Evolutionary conservation across 2,329 filamentous ascomycete genomes (phyloP).

Genomic region (Pseudocercospora crystallina): DNA sequence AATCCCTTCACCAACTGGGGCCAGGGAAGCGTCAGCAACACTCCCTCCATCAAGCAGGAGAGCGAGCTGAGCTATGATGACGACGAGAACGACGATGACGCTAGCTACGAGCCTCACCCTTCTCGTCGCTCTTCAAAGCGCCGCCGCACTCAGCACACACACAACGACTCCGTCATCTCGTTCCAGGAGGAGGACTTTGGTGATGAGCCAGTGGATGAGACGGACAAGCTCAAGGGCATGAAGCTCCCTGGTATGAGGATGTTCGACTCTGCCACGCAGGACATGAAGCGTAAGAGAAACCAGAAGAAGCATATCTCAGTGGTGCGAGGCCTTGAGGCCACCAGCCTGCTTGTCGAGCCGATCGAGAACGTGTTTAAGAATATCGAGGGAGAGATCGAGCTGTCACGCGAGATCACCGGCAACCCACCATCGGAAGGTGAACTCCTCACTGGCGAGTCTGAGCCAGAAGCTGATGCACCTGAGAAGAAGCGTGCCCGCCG

Average conservation of each 20-base stretch:
- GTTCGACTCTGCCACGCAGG: slow-evolving; percentile 75
- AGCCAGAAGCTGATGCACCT: slow-evolving; percentile 30
- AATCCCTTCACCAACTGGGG: slow-evolving; percentile 32
- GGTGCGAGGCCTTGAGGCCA: slow-evolving; percentile 64
- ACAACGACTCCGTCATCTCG: slow-evolving; percentile 18
- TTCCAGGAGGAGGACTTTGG: slow-evolving; percentile 33
- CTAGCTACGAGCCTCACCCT: slow-evolving; percentile 11
- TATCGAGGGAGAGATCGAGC: slow-evolving; percentile 42
- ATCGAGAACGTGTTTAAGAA: slow-evolving; percentile 63
- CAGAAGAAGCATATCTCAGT: slow-evolving; percentile 75
- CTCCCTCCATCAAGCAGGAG: slow-evolving; percentile 30
- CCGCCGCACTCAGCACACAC: slow-evolving; percentile 9
- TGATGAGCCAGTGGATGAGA: slow-evolving; percentile 32
- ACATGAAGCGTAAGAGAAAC: slow-evolving; percentile 72
- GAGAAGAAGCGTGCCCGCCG: slow-evolving; percentile 29
- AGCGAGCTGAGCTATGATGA: slow-evolving; percentile 26
- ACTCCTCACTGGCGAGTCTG: slow-evolving; percentile 34
- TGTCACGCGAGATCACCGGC: slow-evolving; percentile 46
- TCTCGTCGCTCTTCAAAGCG: slow-evolving; percentile 2
- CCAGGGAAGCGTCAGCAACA: slow-evolving; percentile 10
- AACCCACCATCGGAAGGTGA: slow-evolving; percentile 42
- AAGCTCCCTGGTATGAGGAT: slow-evolving; percentile 75
- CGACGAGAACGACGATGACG: slow-evolving; percentile 26
- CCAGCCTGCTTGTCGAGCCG: slow-evolving; percentile 63
- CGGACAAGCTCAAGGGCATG: slow-evolving; percentile 66